phyloP scores from a whole-genome alignment of 352 stramenopile genomes.

The Globisporangium parvum region DNA sequence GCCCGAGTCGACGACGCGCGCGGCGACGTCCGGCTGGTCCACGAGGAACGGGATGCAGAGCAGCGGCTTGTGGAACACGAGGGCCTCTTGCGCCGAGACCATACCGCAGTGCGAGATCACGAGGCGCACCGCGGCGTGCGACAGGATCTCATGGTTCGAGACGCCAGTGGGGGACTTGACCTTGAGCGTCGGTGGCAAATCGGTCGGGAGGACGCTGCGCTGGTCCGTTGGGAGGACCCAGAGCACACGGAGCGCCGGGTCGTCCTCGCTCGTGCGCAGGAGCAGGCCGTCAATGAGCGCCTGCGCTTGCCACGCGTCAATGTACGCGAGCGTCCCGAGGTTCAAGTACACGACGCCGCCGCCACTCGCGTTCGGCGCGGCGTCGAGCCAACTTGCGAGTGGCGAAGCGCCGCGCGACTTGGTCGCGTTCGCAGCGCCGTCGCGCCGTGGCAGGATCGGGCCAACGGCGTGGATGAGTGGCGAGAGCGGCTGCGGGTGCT shows the following conservation, averaged over 20 bases:
- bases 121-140: slow-evolving; percentile 46
- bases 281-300: slow-evolving; percentile 62
- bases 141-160: slow-evolving; percentile 59
- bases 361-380: not conserved
- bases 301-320: slow-evolving; percentile 74
- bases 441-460: slow-evolving; percentile 41
- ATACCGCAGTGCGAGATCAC: slow-evolving; percentile 88
- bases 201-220: slow-evolving; percentile 44
- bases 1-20: slow-evolving; percentile 67
- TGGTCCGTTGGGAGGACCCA: slow-evolving; percentile 77
- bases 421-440: too few species aligned
- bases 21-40: slow-evolving; percentile 81
- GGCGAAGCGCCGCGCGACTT: slow-evolving; percentile 12
- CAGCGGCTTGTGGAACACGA: slow-evolving; percentile 73
- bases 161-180: slow-evolving; percentile 56
- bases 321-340: slow-evolving; percentile 73
- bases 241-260: slow-evolving; percentile 53
- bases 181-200: slow-evolving; percentile 50
- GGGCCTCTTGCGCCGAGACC: slow-evolving; percentile 73
- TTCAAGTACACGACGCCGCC: slow-evolving; percentile 68
- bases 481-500: slow-evolving; percentile 71
- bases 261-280: slow-evolving; percentile 22
- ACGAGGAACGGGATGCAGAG: slow-evolving; percentile 87
- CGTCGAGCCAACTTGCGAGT: slow-evolving; percentile 38
- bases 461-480: slow-evolving; percentile 76